Percentiles rank a stretch among this genome's conserved stretches.
These are phyloP conservation scores for Solanum pinnatisectum DNA, from an alignment of 257 asterid species.

Conservation along the genomic window DNA sequence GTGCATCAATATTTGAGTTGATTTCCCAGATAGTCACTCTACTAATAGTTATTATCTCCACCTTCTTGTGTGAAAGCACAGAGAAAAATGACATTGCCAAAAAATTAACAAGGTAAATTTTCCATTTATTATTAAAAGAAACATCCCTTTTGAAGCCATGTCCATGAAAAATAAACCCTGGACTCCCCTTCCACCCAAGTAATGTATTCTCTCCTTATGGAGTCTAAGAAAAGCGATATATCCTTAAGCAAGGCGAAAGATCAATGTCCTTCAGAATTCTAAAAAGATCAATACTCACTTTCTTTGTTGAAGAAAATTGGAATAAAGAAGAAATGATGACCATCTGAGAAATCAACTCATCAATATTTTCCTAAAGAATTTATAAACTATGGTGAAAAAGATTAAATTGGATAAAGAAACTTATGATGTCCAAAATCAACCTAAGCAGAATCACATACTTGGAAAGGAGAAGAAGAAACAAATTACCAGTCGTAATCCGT, in stretches of 20 bases:
- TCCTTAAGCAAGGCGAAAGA: background rate
- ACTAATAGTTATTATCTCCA: background rate
- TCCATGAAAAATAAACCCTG: background rate
- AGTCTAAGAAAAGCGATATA: background rate
- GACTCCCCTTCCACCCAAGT: background rate
- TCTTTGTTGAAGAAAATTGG: background rate
- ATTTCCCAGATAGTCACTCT: background rate
- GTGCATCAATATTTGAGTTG: background rate
- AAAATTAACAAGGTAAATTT: too few species aligned
- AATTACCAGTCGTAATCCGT: slow-evolving; percentile 91
- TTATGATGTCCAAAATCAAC: background rate
- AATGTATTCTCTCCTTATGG: background rate
- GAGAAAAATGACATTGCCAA: background rate
- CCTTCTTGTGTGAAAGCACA: background rate
- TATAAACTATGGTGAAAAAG: background rate
- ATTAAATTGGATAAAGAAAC: background rate
- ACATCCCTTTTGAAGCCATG: background rate
- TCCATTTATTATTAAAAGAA: background rate
- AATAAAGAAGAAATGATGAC: background rate
- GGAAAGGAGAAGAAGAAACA: slow-evolving; percentile 1
- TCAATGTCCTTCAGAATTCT: background rate
- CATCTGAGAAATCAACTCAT: background rate
- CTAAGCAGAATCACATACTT: background rate
- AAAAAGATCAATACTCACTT: background rate
- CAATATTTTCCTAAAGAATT: background rate